phyloP scores from a whole-genome alignment of 257 asterid species.

The Eustoma russellianum region DNA sequence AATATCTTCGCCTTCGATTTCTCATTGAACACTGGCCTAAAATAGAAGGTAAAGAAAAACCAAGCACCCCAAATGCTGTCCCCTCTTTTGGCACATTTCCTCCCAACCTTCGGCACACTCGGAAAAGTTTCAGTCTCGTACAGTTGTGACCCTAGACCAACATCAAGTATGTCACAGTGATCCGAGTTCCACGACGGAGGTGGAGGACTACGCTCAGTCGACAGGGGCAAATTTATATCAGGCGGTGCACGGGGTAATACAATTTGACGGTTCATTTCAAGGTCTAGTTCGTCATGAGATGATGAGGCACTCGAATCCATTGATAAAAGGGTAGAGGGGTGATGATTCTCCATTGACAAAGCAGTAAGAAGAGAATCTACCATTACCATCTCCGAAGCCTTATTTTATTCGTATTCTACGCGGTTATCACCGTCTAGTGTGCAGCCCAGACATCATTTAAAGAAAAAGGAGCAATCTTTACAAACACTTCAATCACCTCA shows the following conservation, averaged over 20 bases:
- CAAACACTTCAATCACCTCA: slow-evolving; percentile 10
- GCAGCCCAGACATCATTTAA: slow-evolving; percentile 27
- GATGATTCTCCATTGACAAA: slow-evolving; percentile 76
- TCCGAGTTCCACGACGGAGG: slow-evolving; percentile 65
- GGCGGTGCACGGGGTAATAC: slow-evolving; percentile 76
- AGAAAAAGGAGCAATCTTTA: slow-evolving; percentile 15
- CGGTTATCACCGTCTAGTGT: slow-evolving; percentile 11
- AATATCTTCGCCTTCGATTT: slow-evolving; percentile 67
- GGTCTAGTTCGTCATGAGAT: slow-evolving; percentile 66
- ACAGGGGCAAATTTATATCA: slow-evolving; percentile 76
- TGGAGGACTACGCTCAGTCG: slow-evolving; percentile 70
- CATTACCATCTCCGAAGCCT: slow-evolving; percentile 57
- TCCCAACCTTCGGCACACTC: slow-evolving; percentile 46
- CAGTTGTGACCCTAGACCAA: slow-evolving; percentile 61
- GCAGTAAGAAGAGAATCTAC: slow-evolving; percentile 62
- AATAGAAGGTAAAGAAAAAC: slow-evolving; percentile 92
- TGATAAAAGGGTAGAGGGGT: slow-evolving; percentile 84
- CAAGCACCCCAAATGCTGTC: slow-evolving; percentile 99
- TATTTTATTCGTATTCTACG: slow-evolving; percentile 9
- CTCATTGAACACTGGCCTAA: slow-evolving; percentile 70
- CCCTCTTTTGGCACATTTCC: slow-evolving; percentile 64
- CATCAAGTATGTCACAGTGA: slow-evolving; percentile 74
- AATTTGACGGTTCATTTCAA: slow-evolving; percentile 67
- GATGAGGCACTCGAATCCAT: slow-evolving; percentile 91
- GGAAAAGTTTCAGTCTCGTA: slow-evolving; percentile 56